Evolutionary conservation across 2,329 filamentous ascomycete genomes (phyloP).

Genomic region (Lizonia empirigonia): DNA sequence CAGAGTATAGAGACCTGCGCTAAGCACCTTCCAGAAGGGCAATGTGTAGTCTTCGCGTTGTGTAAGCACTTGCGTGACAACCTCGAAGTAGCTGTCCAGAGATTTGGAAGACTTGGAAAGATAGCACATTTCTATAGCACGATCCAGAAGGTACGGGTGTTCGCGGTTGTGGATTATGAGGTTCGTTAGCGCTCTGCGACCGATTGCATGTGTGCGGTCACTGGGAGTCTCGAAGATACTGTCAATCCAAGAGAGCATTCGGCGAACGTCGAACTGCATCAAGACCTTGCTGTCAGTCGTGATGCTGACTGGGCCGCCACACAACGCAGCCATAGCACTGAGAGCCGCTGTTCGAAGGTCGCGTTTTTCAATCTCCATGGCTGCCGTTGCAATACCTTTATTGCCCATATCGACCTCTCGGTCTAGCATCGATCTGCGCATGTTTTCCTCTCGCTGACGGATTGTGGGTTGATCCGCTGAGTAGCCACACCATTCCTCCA

Average conservation of each 20-base stretch:
- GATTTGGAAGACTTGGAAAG: slow-evolving; percentile 79
- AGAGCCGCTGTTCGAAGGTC: slow-evolving; percentile 88
- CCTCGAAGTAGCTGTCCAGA: slow-evolving; percentile 92
- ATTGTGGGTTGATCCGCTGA: slow-evolving; percentile 88
- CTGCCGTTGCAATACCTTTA: slow-evolving; percentile 78
- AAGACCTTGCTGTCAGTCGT: slow-evolving; percentile 86
- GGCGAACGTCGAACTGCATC: slow-evolving; percentile 87
- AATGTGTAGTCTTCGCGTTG: slow-evolving; percentile 82
- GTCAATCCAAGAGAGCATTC: slow-evolving; percentile 95
- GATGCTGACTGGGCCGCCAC: slow-evolving; percentile 80
- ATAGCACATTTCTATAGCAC: slow-evolving; percentile 92
- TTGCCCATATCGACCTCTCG: slow-evolving; percentile 75
- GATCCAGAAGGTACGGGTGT: slow-evolving; percentile 81
- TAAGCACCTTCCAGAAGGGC: slow-evolving; percentile 88
- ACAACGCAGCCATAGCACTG: slow-evolving; percentile 93
- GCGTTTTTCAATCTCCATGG: slow-evolving; percentile 96
- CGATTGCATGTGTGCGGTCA: slow-evolving; percentile 89
- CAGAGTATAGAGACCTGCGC: slow-evolving; percentile 86
- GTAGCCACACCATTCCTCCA: slow-evolving; percentile 99
- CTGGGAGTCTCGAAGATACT: slow-evolving; percentile 91
- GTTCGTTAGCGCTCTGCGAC: slow-evolving; percentile 84
- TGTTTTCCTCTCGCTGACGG: slow-evolving; percentile 79
- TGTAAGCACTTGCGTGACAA: slow-evolving; percentile 84
- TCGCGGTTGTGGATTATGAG: slow-evolving; percentile 90
- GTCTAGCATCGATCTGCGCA: slow-evolving; percentile 83